Conservation (phyloP, 2,329 filamentous ascomycete genomes). For the Orbilia quercus region DNA sequence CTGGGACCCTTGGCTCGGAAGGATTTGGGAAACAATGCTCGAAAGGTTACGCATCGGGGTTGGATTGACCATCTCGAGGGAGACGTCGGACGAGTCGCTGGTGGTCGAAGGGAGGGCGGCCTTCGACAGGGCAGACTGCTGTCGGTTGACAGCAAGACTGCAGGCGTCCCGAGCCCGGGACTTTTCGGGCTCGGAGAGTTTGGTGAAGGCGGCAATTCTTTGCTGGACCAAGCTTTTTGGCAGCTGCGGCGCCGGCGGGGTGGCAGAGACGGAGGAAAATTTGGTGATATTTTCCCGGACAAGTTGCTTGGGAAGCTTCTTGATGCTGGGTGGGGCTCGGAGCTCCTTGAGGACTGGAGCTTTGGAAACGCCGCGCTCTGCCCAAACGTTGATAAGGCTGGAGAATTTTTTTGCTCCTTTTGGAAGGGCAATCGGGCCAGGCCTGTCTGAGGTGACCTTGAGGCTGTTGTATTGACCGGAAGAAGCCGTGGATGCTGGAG, state of each 20-base stretch:
- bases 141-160: neutral
- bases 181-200: slow-evolving; percentile 22
- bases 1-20: neutral
- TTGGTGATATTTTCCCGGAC: slow-evolving; percentile 13
- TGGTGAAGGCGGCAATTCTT: slow-evolving; percentile 29
- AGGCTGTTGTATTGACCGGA: slow-evolving; percentile 8
- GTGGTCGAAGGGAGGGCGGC: neutral
- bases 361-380: slow-evolving; percentile 3
- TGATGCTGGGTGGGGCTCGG: slow-evolving; percentile 6
- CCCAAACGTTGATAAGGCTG: slow-evolving; percentile 33
- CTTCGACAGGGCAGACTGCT: neutral
- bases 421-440: slow-evolving; percentile 23
- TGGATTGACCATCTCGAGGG: neutral
- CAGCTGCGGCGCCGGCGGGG: neutral
- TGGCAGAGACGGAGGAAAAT: slow-evolving; percentile 2
- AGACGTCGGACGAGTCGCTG: neutral
- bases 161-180: neutral
- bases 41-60: neutral
- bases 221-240: slow-evolving; percentile 23
- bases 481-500: slow-evolving; percentile 8
- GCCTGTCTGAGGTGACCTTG: slow-evolving; percentile 1
- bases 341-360: neutral
- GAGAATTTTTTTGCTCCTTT: slow-evolving; percentile 33
- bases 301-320: slow-evolving; percentile 19
- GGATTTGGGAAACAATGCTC: slow-evolving; percentile 1